phyloP scores from a whole-genome alignment of 805 yeast genomes.

The Dipodascus albidus region DNA sequence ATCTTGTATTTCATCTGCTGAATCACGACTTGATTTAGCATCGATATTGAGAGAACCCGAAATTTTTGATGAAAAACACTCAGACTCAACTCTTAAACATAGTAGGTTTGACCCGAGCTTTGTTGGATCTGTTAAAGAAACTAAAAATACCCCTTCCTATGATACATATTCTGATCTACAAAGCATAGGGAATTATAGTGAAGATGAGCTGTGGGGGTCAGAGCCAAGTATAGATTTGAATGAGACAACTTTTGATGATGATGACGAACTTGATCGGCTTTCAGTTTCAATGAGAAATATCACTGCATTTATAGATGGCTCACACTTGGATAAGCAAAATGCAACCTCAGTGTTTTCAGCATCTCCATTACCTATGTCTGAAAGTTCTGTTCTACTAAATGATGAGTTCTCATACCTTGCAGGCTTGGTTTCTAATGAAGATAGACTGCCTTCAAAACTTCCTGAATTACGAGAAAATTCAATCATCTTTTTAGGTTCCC shows the following conservation, averaged over 20 bases:
- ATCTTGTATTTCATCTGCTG: not conserved
- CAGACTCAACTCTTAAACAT: too few relatives aligned
- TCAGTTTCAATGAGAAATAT: not conserved
- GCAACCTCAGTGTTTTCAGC: not conserved
- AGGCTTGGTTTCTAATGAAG: not conserved
- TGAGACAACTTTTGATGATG: not conserved
- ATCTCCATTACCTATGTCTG: not conserved
- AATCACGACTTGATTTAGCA: not conserved
- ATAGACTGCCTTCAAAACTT: too few relatives aligned
- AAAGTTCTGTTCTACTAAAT: not conserved
- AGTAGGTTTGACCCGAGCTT: too few relatives aligned
- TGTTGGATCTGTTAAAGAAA: not conserved
- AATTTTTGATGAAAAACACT: not conserved
- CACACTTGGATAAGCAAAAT: not conserved
- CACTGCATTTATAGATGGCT: not conserved
- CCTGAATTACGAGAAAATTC: not conserved
- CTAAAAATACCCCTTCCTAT: not conserved
- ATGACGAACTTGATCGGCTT: not conserved
- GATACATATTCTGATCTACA: not conserved
- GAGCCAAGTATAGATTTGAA: not conserved
- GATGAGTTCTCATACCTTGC: slow-evolving; percentile 1
- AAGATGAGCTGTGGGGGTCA: not conserved
- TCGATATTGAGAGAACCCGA: not conserved
- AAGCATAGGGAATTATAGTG: not conserved
- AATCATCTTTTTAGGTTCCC: not conserved